A percentile compares a stretch with the other conserved stretches of the same genome.
Conservation (phyloP, 116 monocot species). For the Posidonia oceanica region DNA sequence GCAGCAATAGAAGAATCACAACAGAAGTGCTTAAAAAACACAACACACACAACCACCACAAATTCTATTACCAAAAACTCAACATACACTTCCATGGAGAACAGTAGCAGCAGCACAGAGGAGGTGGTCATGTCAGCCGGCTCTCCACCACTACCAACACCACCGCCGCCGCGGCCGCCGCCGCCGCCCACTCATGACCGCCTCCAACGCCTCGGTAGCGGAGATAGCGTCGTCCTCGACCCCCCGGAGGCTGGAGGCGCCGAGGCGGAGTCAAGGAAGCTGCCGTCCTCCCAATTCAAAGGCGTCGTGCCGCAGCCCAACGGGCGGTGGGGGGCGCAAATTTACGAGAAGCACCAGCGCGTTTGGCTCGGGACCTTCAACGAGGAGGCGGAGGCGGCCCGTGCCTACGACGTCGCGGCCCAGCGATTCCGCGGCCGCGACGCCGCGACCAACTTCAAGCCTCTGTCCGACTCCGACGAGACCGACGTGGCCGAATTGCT, state of each 20-base stretch:
- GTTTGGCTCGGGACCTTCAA: constrained; percentile 93
- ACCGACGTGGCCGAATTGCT: constrained; percentile 17
- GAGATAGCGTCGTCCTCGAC: constrained; percentile 12
- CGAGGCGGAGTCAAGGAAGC: constrained; percentile 45
- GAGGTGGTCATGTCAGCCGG: not conserved
- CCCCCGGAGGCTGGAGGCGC: constrained; percentile 4
- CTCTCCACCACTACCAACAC: not conserved
- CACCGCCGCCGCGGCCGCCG: not conserved
- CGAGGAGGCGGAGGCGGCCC: constrained; percentile 50
- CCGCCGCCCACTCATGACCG: not conserved
- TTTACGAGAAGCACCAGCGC: constrained; percentile 82
- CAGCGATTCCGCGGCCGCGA: constrained; percentile 71
- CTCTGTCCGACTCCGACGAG: constrained; percentile 22
- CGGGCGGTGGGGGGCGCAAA: constrained; percentile 88
- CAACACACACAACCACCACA: constrained; percentile 1
- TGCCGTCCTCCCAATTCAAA: constrained; percentile 69
- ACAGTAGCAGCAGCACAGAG: not conserved
- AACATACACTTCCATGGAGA: not conserved
- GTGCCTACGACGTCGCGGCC: constrained; percentile 72
- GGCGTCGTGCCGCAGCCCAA: constrained; percentile 85
- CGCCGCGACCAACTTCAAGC: constrained; percentile 76
- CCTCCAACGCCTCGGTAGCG: constrained; percentile 9
- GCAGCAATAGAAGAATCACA: not conserved
- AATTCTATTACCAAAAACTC: no score
- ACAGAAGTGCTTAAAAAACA: not conserved